Evolutionary conservation across 2,329 filamentous ascomycete species (phyloP), one percentile per base, ranked within the genome.

Genomic region (Saccharata proteae): DNA sequence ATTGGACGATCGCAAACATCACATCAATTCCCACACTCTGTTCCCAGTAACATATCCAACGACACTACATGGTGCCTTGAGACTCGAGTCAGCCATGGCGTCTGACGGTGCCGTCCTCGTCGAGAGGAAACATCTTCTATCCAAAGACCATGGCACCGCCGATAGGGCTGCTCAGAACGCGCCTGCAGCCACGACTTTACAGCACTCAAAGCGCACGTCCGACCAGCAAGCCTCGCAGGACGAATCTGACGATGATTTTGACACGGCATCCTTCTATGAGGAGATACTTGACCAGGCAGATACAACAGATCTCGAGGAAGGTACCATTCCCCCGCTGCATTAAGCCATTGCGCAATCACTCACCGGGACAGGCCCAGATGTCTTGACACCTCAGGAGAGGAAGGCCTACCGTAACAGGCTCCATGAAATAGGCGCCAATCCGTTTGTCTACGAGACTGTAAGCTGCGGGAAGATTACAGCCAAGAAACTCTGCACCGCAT

Each of bases 401-500:
- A 61, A 69, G 37, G 62, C 65, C 12, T 80, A 77, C 49, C 75
- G 80, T 42, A 69, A 77, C 44, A 69, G 80, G 40, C 65, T 93
- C 37, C 80, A 80, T 49, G 66, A 74, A 31, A 64, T 85, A 39
- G 86, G 86, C n/a, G 80, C 81, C 14, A 69, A 74, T 38, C 69
- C 77, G 38, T 93, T 94, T 53, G 74, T 82, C 48, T 64, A 74
- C 44, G 68, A 76, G 29, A 85, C 79, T 18, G 65, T 92, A 30
- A 72, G 75, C 40, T 67, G 67, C 32, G 74, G 76, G 18, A 66
- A 65, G 30, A 76, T 90, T 51, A 77, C 78, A 13, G 80, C 80
- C 33, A 84, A 80, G 58, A 88, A 83, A 57, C 66, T 94, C 17
- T 75, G 88, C 49, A 85, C 82, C 6, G 86, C 84, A 10, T 94